Conservation (phyloP, 768 basidiomycete genomes). For the Gloeostereum incarnatum region DNA sequence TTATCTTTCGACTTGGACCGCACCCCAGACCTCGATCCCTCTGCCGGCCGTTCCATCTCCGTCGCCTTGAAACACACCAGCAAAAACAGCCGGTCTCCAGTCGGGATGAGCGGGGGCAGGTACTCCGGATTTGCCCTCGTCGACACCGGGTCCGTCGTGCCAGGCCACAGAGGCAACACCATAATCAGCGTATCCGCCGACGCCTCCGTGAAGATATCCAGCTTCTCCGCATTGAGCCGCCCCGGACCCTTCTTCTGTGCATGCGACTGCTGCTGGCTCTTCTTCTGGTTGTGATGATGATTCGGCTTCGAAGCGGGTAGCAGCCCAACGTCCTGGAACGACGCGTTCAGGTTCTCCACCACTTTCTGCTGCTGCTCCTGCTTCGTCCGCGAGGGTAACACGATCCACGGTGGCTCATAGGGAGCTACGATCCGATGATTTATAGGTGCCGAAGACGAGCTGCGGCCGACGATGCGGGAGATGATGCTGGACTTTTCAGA, state of each 20-base stretch:
- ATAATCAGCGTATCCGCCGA: conserved; percentile 69
- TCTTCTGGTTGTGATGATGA: conserved; percentile 13
- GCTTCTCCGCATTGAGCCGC: conserved; percentile 4
- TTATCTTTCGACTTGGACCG: conserved; percentile 2
- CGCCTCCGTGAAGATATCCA: conserved; percentile 49
- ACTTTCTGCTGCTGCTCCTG: conserved; percentile 63
- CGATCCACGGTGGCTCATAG: conserved; percentile 53
- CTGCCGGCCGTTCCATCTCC: conserved; percentile 27
- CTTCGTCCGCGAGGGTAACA: conserved; percentile 50
- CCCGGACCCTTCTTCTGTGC: conserved; percentile 12
- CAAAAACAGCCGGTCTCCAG: conserved; percentile 56
- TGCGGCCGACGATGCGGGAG: not conserved
- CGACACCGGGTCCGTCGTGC: conserved; percentile 50
- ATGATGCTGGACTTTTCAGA: no score
- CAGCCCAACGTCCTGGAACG: conserved; percentile 75
- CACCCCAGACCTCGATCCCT: conserved; percentile 10
- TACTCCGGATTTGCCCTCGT: conserved; percentile 16
- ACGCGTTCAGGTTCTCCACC: conserved; percentile 60
- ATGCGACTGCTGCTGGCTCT: conserved; percentile 15
- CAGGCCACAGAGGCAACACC: conserved; percentile 80
- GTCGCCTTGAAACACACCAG: conserved; percentile 75
- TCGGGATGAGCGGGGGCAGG: conserved; percentile 26
- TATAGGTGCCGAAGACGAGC: conserved; percentile 1
- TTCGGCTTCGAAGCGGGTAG: conserved; percentile 40
- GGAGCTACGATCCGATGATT: no score